phyloP scores from a whole-genome alignment of 345 rosid genomes.

The sweet orange (Citrus sinensis) region DNA sequence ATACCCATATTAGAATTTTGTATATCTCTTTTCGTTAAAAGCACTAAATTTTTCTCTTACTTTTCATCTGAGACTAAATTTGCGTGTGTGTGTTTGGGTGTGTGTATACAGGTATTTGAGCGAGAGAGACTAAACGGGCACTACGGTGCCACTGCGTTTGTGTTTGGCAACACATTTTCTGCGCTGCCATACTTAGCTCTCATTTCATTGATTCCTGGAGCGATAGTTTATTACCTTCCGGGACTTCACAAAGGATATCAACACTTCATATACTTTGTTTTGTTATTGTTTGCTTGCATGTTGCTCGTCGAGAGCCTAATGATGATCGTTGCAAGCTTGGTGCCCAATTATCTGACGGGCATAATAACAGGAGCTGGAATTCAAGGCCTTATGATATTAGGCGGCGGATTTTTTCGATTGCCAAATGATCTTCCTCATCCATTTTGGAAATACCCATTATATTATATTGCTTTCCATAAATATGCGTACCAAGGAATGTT shows the following conservation, averaged over 20 bases:
- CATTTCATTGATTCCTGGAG: constrained; percentile 43
- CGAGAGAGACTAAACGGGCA: constrained; percentile 62
- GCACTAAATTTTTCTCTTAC: not conserved
- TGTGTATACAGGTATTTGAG: constrained; percentile 32
- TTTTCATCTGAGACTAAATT: not conserved
- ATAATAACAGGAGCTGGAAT: constrained; percentile 51
- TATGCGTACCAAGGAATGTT: constrained; percentile 47
- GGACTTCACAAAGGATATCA: constrained; percentile 36
- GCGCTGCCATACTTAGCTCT: constrained; percentile 35
- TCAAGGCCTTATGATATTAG: constrained; percentile 47
- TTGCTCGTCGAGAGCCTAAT: constrained; percentile 51
- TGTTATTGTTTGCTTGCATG: constrained; percentile 35
- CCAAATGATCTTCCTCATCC: constrained; percentile 41
- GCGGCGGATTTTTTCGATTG: constrained; percentile 48
- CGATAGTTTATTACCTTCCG: constrained; percentile 26
- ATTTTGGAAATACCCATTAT: constrained; percentile 46
- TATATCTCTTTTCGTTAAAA: not conserved
- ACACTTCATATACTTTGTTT: constrained; percentile 34
- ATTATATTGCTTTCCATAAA: constrained; percentile 46
- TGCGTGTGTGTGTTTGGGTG: not conserved
- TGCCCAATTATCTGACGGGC: constrained; percentile 53
- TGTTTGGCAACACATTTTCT: constrained; percentile 42
- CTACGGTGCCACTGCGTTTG: constrained; percentile 37
- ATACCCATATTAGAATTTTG: too few species aligned
- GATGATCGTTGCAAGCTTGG: constrained; percentile 50